Percentiles rank a stretch among this genome's conserved stretches.
phyloP scores from a whole-genome alignment of 1,284 basidiomycete species.

The Sanguinoderma infundibulare region DNA sequence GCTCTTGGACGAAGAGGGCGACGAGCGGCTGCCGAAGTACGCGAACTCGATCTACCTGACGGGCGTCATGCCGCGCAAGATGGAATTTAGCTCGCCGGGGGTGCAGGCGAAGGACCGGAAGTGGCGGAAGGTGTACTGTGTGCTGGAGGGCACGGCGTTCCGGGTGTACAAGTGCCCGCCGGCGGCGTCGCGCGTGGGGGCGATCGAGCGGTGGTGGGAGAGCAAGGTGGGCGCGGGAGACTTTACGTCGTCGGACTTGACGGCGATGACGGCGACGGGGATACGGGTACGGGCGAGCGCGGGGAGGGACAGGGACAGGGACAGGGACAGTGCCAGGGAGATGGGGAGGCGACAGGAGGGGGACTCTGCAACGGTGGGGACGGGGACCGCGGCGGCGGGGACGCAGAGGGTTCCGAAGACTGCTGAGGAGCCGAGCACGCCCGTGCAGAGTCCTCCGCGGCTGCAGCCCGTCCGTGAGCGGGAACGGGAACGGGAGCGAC shows the following conservation, averaged over 20 bases:
- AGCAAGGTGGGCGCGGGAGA: constrained; percentile 72
- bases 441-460: no score
- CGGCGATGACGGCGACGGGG: constrained; percentile 26
- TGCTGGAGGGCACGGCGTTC: constrained; percentile 91
- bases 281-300: constrained; percentile 30
- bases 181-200: constrained; percentile 50
- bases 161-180: constrained; percentile 78
- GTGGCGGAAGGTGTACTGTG: constrained; percentile 90
- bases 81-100: constrained; percentile 90
- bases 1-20: constrained; percentile 72
- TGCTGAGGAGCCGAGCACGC: constrained; percentile 18
- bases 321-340: constrained; percentile 21
- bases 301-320: constrained; percentile 25
- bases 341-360: constrained; percentile 12
- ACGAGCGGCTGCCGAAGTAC: constrained; percentile 83
- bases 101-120: constrained; percentile 89
- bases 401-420: constrained; percentile 26
- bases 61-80: constrained; percentile 89
- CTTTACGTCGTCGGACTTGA: constrained; percentile 35
- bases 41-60: constrained; percentile 85
- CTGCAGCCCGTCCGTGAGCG: no score
- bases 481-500: neutral
- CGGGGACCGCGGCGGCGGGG: no score
- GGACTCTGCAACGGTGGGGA: no score
- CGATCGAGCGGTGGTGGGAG: constrained; percentile 78